Conservation (phyloP, 306 rosid genomes). For the Prosopis cineraria region DNA sequence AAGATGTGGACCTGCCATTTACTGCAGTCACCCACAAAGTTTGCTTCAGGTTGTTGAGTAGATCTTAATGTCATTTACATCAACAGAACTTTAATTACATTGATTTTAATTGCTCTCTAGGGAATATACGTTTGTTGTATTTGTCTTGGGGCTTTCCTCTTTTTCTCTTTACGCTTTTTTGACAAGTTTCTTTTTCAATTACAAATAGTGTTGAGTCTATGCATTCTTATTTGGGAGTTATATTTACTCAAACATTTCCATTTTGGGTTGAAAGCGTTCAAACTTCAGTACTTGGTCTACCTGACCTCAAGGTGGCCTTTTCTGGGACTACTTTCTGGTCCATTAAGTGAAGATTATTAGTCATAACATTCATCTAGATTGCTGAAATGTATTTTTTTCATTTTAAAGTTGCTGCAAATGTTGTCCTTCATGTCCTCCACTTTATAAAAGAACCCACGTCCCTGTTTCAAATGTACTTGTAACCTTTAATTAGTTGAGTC, state of each 20-base stretch:
- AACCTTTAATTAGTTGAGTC: neutral
- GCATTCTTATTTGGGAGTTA: conserved; percentile 9
- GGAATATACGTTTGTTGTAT: neutral
- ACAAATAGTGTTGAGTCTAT: neutral
- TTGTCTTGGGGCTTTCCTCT: neutral
- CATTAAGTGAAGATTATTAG: neutral
- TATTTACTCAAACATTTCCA: conserved; percentile 12
- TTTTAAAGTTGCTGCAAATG: neutral
- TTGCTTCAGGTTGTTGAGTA: conserved; percentile 16
- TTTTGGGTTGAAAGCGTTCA: conserved; percentile 26
- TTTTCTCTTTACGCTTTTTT: conserved; percentile 5
- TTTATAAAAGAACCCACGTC: neutral
- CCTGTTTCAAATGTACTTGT: neutral
- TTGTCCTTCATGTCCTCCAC: neutral
- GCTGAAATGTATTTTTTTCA: neutral
- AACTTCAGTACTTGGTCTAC: neutral
- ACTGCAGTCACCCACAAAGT: conserved; percentile 22
- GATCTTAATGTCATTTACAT: conserved; percentile 23
- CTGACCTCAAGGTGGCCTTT: neutral
- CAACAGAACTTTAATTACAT: neutral
- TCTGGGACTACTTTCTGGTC: neutral
- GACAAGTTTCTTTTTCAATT: neutral
- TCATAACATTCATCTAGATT: neutral
- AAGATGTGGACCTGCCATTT: conserved; percentile 26
- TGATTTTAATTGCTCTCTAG: conserved; percentile 13